Conservation (phyloP, 2,329 filamentous ascomycete species). For the Lasiodiplodia theobromae region DNA sequence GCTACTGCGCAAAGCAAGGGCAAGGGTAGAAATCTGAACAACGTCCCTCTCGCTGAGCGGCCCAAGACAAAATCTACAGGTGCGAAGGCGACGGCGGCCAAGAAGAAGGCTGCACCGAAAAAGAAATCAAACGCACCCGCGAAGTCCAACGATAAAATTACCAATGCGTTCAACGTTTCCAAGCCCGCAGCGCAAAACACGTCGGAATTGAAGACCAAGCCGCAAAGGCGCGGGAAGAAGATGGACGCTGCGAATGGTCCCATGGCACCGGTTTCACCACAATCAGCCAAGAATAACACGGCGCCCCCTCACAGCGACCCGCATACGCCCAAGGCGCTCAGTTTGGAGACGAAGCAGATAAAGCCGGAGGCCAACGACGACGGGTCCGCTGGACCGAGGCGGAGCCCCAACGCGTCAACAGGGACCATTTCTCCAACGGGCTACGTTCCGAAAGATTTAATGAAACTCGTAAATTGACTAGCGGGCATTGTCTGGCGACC, state of each 20-base stretch:
- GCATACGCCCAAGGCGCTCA: not conserved
- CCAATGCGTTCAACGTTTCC: slow-evolving; percentile 19
- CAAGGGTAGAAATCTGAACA: slow-evolving; percentile 34
- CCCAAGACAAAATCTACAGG: slow-evolving; percentile 34
- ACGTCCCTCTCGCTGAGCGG: slow-evolving; percentile 15
- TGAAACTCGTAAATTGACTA: slow-evolving; percentile 12
- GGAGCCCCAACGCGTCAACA: not conserved
- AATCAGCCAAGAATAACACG: slow-evolving; percentile 43
- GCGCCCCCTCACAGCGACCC: slow-evolving; percentile 32
- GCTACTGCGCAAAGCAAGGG: slow-evolving; percentile 42
- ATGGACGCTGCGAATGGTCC: slow-evolving; percentile 32
- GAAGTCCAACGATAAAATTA: slow-evolving; percentile 40
- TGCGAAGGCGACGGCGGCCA: slow-evolving; percentile 34
- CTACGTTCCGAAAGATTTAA: slow-evolving; percentile 14
- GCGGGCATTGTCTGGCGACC: not conserved
- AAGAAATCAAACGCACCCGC: slow-evolving; percentile 33
- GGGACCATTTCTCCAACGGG: slow-evolving; percentile 21
- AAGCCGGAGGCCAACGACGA: not conserved
- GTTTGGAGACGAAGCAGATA: slow-evolving; percentile 14
- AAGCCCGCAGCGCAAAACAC: slow-evolving; percentile 33
- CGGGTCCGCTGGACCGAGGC: not conserved
- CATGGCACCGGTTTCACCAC: slow-evolving; percentile 40
- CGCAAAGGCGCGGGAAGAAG: slow-evolving; percentile 14
- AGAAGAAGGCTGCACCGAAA: slow-evolving; percentile 39
- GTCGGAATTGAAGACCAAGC: slow-evolving; percentile 5